Evolutionary conservation across 2,329 filamentous ascomycete species (phyloP).

Genomic region (Cordyceps cicadae): DNA sequence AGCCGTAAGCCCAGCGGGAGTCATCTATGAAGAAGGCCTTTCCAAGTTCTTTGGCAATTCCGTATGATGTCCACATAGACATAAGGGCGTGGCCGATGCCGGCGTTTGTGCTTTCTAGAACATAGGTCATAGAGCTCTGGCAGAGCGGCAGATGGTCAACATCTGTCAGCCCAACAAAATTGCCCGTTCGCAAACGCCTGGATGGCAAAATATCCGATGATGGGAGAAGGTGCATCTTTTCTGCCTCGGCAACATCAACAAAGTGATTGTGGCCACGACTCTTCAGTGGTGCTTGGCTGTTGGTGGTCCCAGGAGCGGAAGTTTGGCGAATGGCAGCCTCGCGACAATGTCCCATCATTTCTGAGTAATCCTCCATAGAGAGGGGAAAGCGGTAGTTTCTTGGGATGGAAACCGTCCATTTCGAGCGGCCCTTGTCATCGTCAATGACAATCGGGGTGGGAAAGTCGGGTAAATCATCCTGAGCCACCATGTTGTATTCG

Average conservation of each 20-base stretch:
- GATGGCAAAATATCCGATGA: constrained; percentile 25
- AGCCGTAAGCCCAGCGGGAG: constrained; percentile 72
- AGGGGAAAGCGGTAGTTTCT: constrained; percentile 59
- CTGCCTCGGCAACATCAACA: constrained; percentile 66
- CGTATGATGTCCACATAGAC: constrained; percentile 77
- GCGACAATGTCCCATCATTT: constrained; percentile 60
- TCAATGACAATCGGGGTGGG: constrained; percentile 64
- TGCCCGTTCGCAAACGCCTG: constrained; percentile 33
- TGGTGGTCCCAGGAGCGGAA: constrained; percentile 30
- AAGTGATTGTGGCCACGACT: constrained; percentile 56
- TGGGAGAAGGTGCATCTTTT: constrained; percentile 54
- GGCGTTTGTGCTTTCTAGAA: constrained; percentile 64
- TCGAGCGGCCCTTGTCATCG: constrained; percentile 54
- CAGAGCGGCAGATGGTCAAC: constrained; percentile 50
- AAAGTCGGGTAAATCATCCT: constrained; percentile 58
- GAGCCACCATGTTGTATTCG: constrained; percentile 59
- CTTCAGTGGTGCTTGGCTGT: constrained; percentile 33
- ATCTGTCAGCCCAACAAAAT: constrained; percentile 40
- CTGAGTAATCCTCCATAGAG: constrained; percentile 53
- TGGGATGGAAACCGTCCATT: constrained; percentile 79
- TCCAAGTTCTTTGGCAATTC: constrained; percentile 64
- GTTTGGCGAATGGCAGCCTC: constrained; percentile 54
- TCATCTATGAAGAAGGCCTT: constrained; percentile 80
- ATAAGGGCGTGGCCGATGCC: constrained; percentile 71
- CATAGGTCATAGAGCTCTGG: constrained; percentile 64